Evolutionary conservation across 306 rosid genomes (phyloP).

Genomic region (Sechiopsis laciniata): DNA sequence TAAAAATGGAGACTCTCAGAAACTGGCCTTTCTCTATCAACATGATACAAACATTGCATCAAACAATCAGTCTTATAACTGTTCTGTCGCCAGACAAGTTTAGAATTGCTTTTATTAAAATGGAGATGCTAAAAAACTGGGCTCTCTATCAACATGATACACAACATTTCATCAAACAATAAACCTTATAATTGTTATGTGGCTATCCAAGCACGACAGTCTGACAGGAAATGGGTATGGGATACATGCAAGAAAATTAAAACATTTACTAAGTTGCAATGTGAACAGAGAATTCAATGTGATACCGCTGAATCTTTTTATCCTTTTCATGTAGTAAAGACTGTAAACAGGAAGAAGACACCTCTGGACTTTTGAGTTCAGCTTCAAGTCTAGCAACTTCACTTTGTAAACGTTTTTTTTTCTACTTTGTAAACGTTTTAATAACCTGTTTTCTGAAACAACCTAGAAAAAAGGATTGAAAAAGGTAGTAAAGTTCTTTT

Average conservation of each 20-base stretch:
- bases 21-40: background rate
- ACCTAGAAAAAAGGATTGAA: slow-evolving; percentile 38
- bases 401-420: no score
- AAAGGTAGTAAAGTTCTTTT: background rate
- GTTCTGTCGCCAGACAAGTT: background rate
- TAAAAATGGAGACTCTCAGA: background rate
- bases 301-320: slow-evolving; percentile 65
- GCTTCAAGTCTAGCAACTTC: slow-evolving; percentile 92
- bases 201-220: background rate
- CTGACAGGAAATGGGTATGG: background rate
- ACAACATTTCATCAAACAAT: background rate
- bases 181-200: background rate
- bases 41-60: background rate
- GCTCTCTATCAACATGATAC: background rate
- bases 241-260: background rate
- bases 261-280: background rate
- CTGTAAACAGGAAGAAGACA: slow-evolving; percentile 47
- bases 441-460: slow-evolving; percentile 53
- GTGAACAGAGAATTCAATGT: no score
- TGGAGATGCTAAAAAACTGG: background rate
- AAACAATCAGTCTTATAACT: background rate
- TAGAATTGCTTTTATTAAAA: background rate
- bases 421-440: slow-evolving; percentile 63
- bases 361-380: slow-evolving; percentile 66
- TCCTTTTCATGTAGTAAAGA: slow-evolving; percentile 71